Evolutionary conservation across 2,329 filamentous ascomycete genomes (phyloP), one percentile per base, ranked within the genome.

Genomic region (Aspergillus sp.): DNA sequence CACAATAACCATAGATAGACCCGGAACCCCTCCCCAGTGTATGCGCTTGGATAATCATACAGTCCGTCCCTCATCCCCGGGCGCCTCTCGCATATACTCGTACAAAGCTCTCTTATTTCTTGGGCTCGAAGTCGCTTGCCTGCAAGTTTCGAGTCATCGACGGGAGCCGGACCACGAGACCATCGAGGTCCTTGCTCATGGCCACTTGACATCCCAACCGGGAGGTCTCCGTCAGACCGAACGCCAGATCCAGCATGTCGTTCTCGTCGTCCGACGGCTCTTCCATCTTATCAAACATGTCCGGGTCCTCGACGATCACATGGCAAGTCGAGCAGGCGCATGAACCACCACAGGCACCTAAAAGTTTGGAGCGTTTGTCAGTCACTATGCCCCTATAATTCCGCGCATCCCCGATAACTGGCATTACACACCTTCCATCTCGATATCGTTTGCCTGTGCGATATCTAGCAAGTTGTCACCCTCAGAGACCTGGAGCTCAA

Each of bases 391-490:
- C 21, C 8, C 2, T 36, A 30, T 44, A 7, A n/a, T 5, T 8
- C 23, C 2, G 30, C 36, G n/a, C 32, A 21, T 36, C 32, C 27
- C 2, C 2, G 5, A 25, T 10, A 25, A 15, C 30, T 36, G 11
- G 32, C 32, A 36, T 10, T 54, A 69, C 78, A 62, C 73, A 85
- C 86, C 93, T 82, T 99, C 95, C 94, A 99, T 98, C 77, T 99
- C 95, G 44, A 99, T 82, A 72, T 98, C 94, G 77, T 98, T 86
- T 49, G 90, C 91, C 75, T 97, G 94, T 21, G 94, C 95, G 71
- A 99, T 94, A 72, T 98, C 94, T 57, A 99, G 84, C 57, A 99
- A 82, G 76, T 99, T 99, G 77, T 96, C 92, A 53, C 95, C 95
- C 69, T 90, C 87, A 13, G 86, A 82, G 8, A 97, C 94, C 61